phyloP scores from a whole-genome alignment of 2,329 filamentous ascomycete species.

The Aureobasidium uvarum region DNA sequence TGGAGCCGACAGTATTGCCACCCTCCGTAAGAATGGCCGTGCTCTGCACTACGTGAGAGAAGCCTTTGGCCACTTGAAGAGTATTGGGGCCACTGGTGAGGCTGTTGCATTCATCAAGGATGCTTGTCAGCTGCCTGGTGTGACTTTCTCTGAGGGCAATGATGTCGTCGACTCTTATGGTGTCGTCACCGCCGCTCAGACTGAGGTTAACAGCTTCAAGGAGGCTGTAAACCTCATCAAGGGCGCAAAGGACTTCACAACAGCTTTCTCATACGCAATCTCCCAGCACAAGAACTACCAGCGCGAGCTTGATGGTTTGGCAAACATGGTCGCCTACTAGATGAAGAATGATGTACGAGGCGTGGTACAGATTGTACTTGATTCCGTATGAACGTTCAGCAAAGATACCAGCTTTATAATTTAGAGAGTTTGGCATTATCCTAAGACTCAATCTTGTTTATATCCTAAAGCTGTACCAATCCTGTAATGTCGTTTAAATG shows the following conservation, averaged over 20 bases:
- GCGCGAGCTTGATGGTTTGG: slow-evolving; percentile 70
- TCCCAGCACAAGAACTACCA: slow-evolving; percentile 71
- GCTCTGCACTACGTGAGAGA: slow-evolving; percentile 75
- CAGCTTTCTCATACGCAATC: slow-evolving; percentile 67
- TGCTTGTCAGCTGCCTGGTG: slow-evolving; percentile 47
- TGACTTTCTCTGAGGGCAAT: slow-evolving; percentile 50
- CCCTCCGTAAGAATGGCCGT: slow-evolving; percentile 66
- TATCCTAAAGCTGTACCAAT: not conserved
- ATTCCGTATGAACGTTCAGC: not conserved
- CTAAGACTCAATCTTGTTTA: not conserved
- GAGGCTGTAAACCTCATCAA: slow-evolving; percentile 64
- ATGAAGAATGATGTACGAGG: not conserved
- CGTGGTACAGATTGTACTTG: not conserved
- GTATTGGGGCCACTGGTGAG: slow-evolving; percentile 73
- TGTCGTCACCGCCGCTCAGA: slow-evolving; percentile 64
- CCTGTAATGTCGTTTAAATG: not conserved
- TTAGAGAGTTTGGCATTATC: not conserved
- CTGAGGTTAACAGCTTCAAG: slow-evolving; percentile 57
- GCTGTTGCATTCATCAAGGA: slow-evolving; percentile 62
- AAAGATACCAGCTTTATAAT: not conserved
- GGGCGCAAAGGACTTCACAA: slow-evolving; percentile 66
- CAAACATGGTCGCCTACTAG: slow-evolving; percentile 66
- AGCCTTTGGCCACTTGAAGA: slow-evolving; percentile 77
- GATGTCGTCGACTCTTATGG: slow-evolving; percentile 68
- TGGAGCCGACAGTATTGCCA: slow-evolving; percentile 61